phyloP scores from a whole-genome alignment of 495 filamentous ascomycete species.

The Neurospora cerealis region DNA sequence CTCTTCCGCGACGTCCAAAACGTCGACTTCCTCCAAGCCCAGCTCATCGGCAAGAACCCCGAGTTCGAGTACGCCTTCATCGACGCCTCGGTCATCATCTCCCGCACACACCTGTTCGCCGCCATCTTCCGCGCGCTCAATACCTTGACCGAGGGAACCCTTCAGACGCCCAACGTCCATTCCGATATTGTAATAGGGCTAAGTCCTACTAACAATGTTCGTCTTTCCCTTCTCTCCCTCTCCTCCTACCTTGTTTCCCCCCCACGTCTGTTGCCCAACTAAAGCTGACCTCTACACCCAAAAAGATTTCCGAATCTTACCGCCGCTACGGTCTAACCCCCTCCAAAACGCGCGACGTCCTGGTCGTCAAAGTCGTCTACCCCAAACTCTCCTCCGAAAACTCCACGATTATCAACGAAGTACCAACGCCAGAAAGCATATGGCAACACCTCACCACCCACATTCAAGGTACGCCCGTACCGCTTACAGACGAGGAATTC shows the following conservation, averaged over 20 bases:
- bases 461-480: constrained; percentile 52
- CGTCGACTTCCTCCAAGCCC: constrained; percentile 61
- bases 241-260: neutral
- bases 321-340: constrained; percentile 73
- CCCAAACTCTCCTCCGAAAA: neutral
- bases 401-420: constrained; percentile 3
- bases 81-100: constrained; percentile 63
- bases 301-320: constrained; percentile 71
- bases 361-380: constrained; percentile 62
- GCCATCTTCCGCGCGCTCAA: constrained; percentile 73
- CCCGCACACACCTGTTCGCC: constrained; percentile 60
- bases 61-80: constrained; percentile 91
- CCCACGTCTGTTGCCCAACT: too few species aligned
- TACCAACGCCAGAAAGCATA: constrained; percentile 43
- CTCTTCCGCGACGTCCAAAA: constrained; percentile 72
- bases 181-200: constrained; percentile 85
- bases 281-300: neutral
- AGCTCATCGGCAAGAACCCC: constrained; percentile 68
- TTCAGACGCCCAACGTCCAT: constrained; percentile 80
- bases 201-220: constrained; percentile 76
- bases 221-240: constrained; percentile 5
- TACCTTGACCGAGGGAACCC: constrained; percentile 42
- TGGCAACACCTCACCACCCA: constrained; percentile 48
- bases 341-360: constrained; percentile 50
- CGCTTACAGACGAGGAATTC: constrained; percentile 56